Base-by-base conservation (phyloP, 345 rosid species). In the Syzygium aromaticum region DNA sequence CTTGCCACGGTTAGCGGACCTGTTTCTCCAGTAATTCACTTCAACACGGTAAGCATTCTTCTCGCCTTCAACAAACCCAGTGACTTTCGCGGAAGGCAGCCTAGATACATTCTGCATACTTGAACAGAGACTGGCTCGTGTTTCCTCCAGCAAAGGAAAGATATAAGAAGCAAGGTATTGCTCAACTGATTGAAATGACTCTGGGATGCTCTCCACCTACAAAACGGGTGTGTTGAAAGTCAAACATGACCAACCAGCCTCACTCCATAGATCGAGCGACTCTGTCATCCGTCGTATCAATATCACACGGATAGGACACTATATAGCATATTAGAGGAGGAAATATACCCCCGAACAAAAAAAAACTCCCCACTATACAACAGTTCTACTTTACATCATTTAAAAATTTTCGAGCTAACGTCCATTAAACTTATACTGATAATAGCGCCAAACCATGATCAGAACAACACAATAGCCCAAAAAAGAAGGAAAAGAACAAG, bases 131-230 rank as follows among this genome's bases (percentile, higher is more conserved):
- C 80, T 16, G 3, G 87, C 87, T 57, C 89, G 83, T 49, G 77
- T 86, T 54, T 90, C 89, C 83, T 90, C 91, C 59, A 88, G 40
- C 52, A 90, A 77, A 19, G 91, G 89, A 49, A 77, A 33, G 27
- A 28, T 11, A 46, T 54, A 90, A 19, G 85, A 86, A 5, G 25
- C 51, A 7, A 63, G 78, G 84, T 87, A 87, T 5, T 88, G 67
- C 59, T 85, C n/a, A 15, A 86, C 86, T 13, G 84, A 85, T 7
- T 23, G 52, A 86, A 90, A 88, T 23, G 86, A 57, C 9, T 85
- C 89, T 5, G 90, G 88, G 77, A 88, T 87, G 33, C 23, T 73
- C 51, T 73, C 85, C 51, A 90, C 87, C 91, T 90, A 67, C 80
- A 73, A 17, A 73, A 73, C 25, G 23, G 25, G 25, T 73, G 25